Evolutionary conservation across 768 basidiomycete species (phyloP), one percentile per base, ranked within the genome.

Genomic region (Tephrocybe sp.): DNA sequence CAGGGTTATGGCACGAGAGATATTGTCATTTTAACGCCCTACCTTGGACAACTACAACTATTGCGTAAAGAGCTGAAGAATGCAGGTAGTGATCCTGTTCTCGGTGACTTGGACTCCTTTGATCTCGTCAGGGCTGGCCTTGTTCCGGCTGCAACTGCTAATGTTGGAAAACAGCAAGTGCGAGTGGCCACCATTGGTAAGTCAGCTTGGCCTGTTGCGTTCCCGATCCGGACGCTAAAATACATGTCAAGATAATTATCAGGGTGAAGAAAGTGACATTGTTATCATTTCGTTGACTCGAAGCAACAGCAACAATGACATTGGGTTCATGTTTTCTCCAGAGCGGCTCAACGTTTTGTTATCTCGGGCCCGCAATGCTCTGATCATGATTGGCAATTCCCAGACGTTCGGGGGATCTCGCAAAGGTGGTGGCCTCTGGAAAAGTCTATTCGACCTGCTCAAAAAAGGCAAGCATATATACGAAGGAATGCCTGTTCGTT

Each of bases 181-280:
- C 74, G 82, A 1, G 61, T 88, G 0, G 78, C 83, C 0, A 87
- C 86, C 0, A 85, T 87, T 5, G 86, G 86, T 84, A 42, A 10
- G 70, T 52, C 16, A 36, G 7, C 10, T 30, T 29, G 33, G n/a
- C 34, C n/a, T 4, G 4, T 34, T 42, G 13, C 27, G 16, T 18
- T 31, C 7, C 38, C 31, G 15, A 38, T 47, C 39, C n/a, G 1
- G n/a, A 4, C 18, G 12, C 16, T 38, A 8, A 19, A 19, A 5
- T n/a, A 22, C 16, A 1, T 15, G 16, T 37, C 23, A 39, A 86
- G 86, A 88, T 56, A 88, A 88, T 56, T 88, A 86, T 52, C 86
- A 88, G 59, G 86, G 86, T 2, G 86, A 88, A 59, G 85, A 88
- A 61, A 80, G 81, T 27, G 77, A 87, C 42, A 81, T 88, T 41